Conservation (phyloP, 805 yeast species). For the Hanseniaspora hatyaiensis region DNA sequence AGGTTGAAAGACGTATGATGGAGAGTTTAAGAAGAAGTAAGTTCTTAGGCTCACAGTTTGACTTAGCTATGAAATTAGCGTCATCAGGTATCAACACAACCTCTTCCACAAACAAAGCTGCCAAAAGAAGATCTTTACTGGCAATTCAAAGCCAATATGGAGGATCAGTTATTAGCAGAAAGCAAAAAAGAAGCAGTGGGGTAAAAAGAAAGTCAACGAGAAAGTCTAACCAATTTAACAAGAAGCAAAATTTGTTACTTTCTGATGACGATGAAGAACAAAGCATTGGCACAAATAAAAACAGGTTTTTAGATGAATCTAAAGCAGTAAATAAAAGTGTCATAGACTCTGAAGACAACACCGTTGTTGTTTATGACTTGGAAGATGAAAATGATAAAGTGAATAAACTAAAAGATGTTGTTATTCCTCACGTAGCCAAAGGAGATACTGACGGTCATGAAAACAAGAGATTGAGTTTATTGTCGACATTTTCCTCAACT, state of each 20-base stretch:
- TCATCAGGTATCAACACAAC: neutral
- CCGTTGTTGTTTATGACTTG: constrained; percentile 1
- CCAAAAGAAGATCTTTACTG: constrained; percentile 14
- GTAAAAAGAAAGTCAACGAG: constrained; percentile 12
- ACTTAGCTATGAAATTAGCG: constrained; percentile 16
- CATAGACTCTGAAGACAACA: constrained; percentile 1
- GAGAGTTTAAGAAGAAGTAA: constrained; percentile 37
- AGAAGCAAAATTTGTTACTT: neutral
- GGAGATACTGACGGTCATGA: too few species aligned
- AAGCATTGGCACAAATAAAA: constrained; percentile 4
- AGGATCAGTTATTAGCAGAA: constrained; percentile 22
- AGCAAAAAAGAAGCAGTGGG: constrained; percentile 16
- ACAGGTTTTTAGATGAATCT: constrained; percentile 10
- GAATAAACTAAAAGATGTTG: constrained; percentile 47
- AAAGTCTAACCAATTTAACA: neutral
- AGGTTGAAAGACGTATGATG: constrained; percentile 27
- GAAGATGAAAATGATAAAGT: constrained; percentile 29
- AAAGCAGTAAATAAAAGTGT: neutral
- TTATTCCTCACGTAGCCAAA: constrained; percentile 61
- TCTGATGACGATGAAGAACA: neutral
- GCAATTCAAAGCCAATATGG: constrained; percentile 30
- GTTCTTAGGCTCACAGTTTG: constrained; percentile 32
- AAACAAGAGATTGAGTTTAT: constrained; percentile 56
- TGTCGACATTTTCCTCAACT: constrained; percentile 54
- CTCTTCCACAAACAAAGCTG: constrained; percentile 4